Conservation (phyloP, 2,329 filamentous ascomycete species). For the Colletotrichum shisoi region DNA sequence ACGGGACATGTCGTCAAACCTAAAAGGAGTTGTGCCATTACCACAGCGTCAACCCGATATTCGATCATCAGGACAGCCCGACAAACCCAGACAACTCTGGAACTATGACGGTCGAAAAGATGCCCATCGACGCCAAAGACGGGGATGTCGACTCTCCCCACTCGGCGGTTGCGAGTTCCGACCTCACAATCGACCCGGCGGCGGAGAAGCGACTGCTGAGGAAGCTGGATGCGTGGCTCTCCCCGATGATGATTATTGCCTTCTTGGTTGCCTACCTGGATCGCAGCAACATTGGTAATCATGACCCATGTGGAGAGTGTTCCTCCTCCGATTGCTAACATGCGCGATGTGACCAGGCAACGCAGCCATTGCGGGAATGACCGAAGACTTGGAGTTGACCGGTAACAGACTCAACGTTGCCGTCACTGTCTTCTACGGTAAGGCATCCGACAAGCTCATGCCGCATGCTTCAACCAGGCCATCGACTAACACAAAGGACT, state of each 20-base stretch:
- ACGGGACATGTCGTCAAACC: neutral
- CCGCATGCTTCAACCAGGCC: conserved; percentile 47
- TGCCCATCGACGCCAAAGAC: conserved; percentile 25
- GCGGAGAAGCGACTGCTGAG: conserved; percentile 41
- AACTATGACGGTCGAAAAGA: conserved; percentile 27
- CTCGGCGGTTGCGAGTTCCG: conserved; percentile 7
- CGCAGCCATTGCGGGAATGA: conserved; percentile 49
- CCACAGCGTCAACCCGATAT: neutral
- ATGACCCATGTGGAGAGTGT: neutral
- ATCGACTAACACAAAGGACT: conserved; percentile 65
- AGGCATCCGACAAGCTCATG: conserved; percentile 56
- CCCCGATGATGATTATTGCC: conserved; percentile 40
- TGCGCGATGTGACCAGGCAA: conserved; percentile 40
- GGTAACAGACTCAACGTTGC: conserved; percentile 54
- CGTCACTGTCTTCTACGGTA: conserved; percentile 53
- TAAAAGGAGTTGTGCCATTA: neutral
- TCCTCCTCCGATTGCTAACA: neutral
- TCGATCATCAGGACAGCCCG: no score
- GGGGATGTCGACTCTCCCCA: conserved; percentile 23
- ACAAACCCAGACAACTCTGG: neutral
- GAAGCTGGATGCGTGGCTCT: conserved; percentile 42
- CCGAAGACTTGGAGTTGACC: conserved; percentile 46
- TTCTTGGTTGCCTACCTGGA: conserved; percentile 48
- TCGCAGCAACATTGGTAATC: conserved; percentile 42
- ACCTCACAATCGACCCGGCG: conserved; percentile 19